Evolutionary conservation across 2,329 filamentous ascomycete species (phyloP).

Genomic region (Chaetomiaceae sp.): DNA sequence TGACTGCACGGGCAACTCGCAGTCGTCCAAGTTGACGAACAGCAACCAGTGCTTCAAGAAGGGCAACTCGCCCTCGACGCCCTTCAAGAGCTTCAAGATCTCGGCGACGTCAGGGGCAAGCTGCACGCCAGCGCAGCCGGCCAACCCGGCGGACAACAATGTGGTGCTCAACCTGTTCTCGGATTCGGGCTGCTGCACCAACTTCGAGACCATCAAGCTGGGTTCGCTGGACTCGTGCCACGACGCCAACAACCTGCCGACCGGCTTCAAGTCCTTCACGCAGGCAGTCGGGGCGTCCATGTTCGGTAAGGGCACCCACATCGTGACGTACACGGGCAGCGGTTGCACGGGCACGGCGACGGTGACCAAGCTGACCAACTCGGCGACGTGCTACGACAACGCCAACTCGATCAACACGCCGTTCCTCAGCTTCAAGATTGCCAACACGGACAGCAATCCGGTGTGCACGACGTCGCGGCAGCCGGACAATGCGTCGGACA

Average conservation of each 20-base stretch:
- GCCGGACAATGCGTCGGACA: neutral
- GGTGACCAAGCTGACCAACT: constrained; percentile 2
- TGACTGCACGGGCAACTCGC: neutral
- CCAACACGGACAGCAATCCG: neutral
- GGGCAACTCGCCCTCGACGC: neutral
- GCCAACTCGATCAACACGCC: neutral
- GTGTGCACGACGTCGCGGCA: neutral
- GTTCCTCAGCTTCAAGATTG: constrained; percentile 1
- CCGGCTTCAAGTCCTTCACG: neutral
- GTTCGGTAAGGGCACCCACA: neutral
- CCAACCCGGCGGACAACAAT: neutral
- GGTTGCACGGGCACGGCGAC: neutral
- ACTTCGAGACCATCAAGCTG: neutral
- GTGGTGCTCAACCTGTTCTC: constrained; percentile 1
- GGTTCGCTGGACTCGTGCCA: neutral
- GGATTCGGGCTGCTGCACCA: constrained; percentile 2
- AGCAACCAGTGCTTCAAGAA: neutral
- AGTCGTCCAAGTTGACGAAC: neutral
- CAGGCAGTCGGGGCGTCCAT: neutral
- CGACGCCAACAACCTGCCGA: constrained; percentile 1
- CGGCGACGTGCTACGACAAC: neutral
- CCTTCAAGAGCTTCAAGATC: constrained; percentile 2
- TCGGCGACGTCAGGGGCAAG: neutral
- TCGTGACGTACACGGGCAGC: neutral
- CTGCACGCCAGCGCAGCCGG: neutral